Evolutionary conservation across 169 alveolate species (phyloP), one percentile per base, ranked within the genome.

Genomic region (Theileria parva): DNA sequence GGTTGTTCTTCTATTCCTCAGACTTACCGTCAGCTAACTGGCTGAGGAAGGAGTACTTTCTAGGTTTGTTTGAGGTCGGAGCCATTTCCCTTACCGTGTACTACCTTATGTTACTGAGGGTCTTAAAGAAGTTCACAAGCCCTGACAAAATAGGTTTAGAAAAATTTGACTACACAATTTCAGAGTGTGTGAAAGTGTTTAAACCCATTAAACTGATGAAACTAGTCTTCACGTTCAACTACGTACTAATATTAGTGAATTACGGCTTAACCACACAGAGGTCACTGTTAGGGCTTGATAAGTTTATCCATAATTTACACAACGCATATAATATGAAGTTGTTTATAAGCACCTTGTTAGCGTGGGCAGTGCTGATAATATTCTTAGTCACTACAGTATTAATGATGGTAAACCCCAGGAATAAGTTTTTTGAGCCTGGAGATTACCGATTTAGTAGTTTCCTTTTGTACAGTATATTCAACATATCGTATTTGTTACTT

Each of bases 31-130:
- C 74, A 19, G 53, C 23, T 0, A 67, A 65, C 61, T 79, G 74
- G 66, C 27, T 79, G 27, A 17, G 0, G 39, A 61, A 30, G 64
- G 50, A 71, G 69, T 44, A 50, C 0, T 13, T 79, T 8, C 34
- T 71, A 39, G 50, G 80, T 25, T 55, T 73, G n/a, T 79, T 79
- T 25, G 87, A 79, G 57, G n/a, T 25, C 27, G 80, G 64, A 8
- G 74, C 80, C 0, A 9, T 57, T 23, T 67, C 39, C 8, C 57
- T 79, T 17, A 73, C 87, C 0, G 55, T 68, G 28, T 79, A 30
- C 34, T 79, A 70, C 87, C 11, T 59, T 21, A n/a, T 39, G 30
- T 67, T 73, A 67, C 3, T 79, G 19, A 15, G 53, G 34, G 67
- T 64, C 8, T 3, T 37, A 4, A 15, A 37, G 72, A 32, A 21